These are phyloP conservation scores for Russula abietina DNA, from an alignment of 768 basidiomycete genomes.

Conservation along the genomic window DNA sequence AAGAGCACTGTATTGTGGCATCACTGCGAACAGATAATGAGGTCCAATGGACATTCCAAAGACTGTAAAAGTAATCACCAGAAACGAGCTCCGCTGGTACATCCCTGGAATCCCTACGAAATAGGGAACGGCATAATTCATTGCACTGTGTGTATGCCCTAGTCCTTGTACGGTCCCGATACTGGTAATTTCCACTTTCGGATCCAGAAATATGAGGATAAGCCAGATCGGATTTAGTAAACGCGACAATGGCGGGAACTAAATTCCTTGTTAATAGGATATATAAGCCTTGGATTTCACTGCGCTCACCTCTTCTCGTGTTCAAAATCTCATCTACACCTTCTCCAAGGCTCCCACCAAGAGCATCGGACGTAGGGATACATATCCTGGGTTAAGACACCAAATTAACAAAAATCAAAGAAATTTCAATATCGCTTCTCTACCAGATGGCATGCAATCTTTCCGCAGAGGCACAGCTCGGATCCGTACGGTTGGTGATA, in stretches of 20 bases:
- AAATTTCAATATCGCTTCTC: neutral
- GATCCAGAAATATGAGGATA: neutral
- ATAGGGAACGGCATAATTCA: neutral
- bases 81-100: neutral
- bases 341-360: neutral
- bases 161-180: neutral
- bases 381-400: neutral
- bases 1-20: neutral
- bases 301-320: neutral
- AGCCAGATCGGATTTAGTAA: neutral
- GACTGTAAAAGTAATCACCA: neutral
- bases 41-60: neutral
- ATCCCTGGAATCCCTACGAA: neutral
- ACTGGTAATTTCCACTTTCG: neutral
- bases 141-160: neutral
- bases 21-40: neutral
- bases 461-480: neutral
- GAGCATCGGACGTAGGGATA: neutral
- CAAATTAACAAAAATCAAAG: neutral
- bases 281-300: too few species aligned
- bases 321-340: neutral
- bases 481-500: neutral
- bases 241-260: neutral
- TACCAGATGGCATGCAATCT: conserved; percentile 4
- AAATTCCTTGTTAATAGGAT: neutral